Conservation (phyloP, 139 green algal genomes). For the Micractinium sp. region DNA sequence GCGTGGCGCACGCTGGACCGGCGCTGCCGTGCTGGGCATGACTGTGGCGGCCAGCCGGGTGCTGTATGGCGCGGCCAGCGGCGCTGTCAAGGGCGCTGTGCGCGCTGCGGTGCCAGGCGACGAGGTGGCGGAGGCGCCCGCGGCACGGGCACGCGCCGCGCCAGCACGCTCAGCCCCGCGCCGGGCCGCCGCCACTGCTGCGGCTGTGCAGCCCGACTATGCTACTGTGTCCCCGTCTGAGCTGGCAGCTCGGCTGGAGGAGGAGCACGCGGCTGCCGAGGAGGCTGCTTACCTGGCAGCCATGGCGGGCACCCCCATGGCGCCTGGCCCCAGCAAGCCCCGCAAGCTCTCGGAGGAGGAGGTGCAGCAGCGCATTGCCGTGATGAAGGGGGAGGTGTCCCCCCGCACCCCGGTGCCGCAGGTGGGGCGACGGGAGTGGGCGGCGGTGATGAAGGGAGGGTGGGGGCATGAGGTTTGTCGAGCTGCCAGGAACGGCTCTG, state of each 20-base stretch:
- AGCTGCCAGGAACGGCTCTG: background rate
- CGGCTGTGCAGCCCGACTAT: background rate
- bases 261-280: background rate
- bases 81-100: background rate
- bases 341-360: slow-evolving; percentile 36
- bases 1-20: background rate
- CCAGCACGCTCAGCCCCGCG: background rate
- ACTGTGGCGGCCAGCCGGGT: background rate
- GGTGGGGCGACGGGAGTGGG: background rate
- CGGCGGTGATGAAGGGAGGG: background rate
- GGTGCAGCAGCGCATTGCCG: slow-evolving; percentile 41
- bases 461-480: background rate
- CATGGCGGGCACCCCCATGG: background rate
- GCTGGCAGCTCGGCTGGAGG: background rate
- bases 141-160: slow-evolving; percentile 15
- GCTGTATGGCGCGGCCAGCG: background rate
- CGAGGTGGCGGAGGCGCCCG: too few relatives aligned
- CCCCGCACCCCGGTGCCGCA: background rate
- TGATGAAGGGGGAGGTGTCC: slow-evolving; percentile 34
- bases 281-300: slow-evolving; percentile 4
- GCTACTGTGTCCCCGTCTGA: background rate
- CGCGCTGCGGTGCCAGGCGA: background rate
- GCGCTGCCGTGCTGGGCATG: background rate
- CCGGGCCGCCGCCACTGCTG: too few relatives aligned
- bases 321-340: background rate